Evolutionary conservation across 306 rosid species (phyloP).

Genomic region (Glycine soja): DNA sequence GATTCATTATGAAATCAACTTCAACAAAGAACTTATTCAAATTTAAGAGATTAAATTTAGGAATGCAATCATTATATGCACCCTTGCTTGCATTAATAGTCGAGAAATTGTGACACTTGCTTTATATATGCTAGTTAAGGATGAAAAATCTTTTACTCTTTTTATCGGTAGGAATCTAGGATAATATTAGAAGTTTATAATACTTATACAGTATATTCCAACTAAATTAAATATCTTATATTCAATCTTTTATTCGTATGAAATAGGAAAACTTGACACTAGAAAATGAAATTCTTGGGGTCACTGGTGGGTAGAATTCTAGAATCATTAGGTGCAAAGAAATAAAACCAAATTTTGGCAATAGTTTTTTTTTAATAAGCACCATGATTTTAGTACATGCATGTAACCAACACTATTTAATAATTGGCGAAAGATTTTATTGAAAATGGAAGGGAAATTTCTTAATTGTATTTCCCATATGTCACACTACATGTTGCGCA

Average conservation of each 20-base stretch:
- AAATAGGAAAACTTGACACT: background rate
- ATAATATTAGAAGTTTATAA: too few relatives aligned
- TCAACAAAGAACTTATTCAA: background rate
- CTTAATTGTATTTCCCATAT: background rate
- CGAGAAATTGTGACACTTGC: background rate
- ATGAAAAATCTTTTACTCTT: background rate
- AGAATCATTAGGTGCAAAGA: background rate
- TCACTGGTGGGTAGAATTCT: background rate
- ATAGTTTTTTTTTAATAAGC: background rate
- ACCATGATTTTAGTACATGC: background rate
- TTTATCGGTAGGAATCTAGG: too few relatives aligned
- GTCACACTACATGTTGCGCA: slow-evolving; percentile 10
- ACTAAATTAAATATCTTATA: too few relatives aligned
- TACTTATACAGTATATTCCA: too few relatives aligned
- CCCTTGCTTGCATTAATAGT: background rate
- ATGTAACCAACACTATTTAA: background rate
- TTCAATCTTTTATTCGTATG: background rate
- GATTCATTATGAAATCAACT: background rate
- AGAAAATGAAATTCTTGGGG: background rate
- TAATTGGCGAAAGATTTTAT: background rate
- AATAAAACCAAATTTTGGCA: background rate
- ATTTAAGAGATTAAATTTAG: background rate
- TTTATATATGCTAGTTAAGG: background rate
- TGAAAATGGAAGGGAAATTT: slow-evolving; percentile 23
- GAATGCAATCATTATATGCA: background rate